Percentiles rank a stretch among this genome's conserved stretches.
phyloP scores from a whole-genome alignment of 2,329 filamentous ascomycete species.

The Chrysoporthe austroafricana region DNA sequence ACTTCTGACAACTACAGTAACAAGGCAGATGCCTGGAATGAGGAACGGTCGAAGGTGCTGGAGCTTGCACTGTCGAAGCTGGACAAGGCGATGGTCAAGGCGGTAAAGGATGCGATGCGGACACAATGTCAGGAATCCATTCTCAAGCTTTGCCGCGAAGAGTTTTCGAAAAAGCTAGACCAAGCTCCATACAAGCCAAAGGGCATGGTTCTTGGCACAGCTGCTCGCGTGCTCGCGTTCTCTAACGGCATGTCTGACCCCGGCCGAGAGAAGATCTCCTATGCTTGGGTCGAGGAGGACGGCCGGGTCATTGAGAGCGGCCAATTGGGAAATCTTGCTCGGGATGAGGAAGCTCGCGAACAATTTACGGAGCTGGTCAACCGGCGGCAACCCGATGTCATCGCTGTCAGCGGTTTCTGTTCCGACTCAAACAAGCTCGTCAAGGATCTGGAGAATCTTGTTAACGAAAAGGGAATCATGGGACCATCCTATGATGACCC shows the following conservation, averaged over 20 bases:
- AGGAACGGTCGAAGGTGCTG: slow-evolving; percentile 81
- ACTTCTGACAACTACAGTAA: slow-evolving; percentile 96
- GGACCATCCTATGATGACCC: slow-evolving; percentile 81
- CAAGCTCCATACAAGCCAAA: slow-evolving; percentile 96
- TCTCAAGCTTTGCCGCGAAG: slow-evolving; percentile 83
- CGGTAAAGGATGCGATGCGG: slow-evolving; percentile 91
- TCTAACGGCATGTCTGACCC: slow-evolving; percentile 82
- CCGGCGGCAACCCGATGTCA: slow-evolving; percentile 82
- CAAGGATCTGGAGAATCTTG: slow-evolving; percentile 77
- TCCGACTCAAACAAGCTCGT: slow-evolving; percentile 85
- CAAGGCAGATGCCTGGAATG: slow-evolving; percentile 92
- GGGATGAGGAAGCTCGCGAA: slow-evolving; percentile 68
- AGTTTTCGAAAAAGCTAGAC: slow-evolving; percentile 87
- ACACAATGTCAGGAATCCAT: slow-evolving; percentile 94
- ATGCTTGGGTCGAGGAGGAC: slow-evolving; percentile 93
- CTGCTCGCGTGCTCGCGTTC: slow-evolving; percentile 82
- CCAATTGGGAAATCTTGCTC: slow-evolving; percentile 78
- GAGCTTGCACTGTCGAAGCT: slow-evolving; percentile 81
- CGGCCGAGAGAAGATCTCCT: slow-evolving; percentile 78
- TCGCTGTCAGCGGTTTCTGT: slow-evolving; percentile 86
- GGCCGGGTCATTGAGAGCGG: slow-evolving; percentile 88
- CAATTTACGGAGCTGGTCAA: slow-evolving; percentile 79
- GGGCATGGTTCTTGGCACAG: slow-evolving; percentile 85
- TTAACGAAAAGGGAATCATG: slow-evolving; percentile 76
- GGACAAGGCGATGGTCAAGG: slow-evolving; percentile 82